A percentile compares a stretch with the other conserved stretches of the same genome.
Conservation (phyloP, 495 filamentous ascomycete genomes). For the Penicillium dipodomyicola region DNA sequence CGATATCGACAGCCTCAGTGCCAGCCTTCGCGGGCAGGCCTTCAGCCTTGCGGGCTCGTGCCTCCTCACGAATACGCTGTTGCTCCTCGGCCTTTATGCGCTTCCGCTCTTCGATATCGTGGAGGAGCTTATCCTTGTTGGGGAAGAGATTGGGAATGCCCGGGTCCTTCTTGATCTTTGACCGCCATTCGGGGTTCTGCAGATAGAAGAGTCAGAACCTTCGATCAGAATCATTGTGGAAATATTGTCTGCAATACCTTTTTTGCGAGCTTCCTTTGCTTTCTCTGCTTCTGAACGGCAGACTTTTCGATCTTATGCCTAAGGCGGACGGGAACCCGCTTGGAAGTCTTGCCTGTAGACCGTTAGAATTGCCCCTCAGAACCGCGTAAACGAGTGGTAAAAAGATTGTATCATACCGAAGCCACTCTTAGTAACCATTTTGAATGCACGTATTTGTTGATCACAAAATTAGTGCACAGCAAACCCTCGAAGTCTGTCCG, state of each 20-base stretch:
- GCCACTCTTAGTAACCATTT: conserved; percentile 45
- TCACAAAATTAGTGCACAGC: conserved; percentile 15
- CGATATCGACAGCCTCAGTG: conserved; percentile 40
- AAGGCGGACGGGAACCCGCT: conserved; percentile 82
- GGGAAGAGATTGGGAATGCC: conserved; percentile 97
- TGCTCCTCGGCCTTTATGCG: conserved; percentile 77
- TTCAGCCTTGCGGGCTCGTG: conserved; percentile 59
- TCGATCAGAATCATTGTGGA: neutral
- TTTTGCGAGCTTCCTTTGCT: conserved; percentile 82
- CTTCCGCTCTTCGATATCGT: conserved; percentile 88
- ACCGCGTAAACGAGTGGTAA: conserved; percentile 4
- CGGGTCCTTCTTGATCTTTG: conserved; percentile 91
- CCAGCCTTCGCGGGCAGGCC: conserved; percentile 33
- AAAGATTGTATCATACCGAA: conserved; percentile 39
- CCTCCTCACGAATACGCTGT: conserved; percentile 64
- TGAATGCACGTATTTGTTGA: conserved; percentile 20
- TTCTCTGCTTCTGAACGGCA: conserved; percentile 83
- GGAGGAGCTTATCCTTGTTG: conserved; percentile 91
- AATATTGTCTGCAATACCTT: conserved; percentile 46
- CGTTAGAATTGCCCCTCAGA: conserved; percentile 14
- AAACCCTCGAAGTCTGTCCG: conserved; percentile 15
- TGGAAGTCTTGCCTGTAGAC: conserved; percentile 80
- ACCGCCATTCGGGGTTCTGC: conserved; percentile 90
- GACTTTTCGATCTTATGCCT: conserved; percentile 96
- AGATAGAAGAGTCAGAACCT: conserved; percentile 14